These are phyloP conservation scores for Porodaedalea pini DNA, from an alignment of 1,284 basidiomycete genomes.

Conservation along the genomic window DNA sequence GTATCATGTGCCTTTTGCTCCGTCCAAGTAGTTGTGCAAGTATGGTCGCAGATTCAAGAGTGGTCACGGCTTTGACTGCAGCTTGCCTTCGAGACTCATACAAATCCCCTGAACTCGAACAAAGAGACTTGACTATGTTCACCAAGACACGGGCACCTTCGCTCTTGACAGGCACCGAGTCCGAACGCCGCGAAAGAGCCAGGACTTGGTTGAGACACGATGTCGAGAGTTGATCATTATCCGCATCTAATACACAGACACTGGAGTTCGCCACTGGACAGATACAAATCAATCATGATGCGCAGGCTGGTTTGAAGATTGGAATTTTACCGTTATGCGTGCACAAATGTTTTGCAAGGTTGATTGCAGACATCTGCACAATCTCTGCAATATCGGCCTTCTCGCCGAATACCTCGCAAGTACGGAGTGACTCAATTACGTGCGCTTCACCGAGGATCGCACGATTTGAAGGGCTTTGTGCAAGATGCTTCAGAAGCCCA, in stretches of 20 bases:
- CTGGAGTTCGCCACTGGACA: constrained; percentile 63
- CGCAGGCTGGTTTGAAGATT: constrained; percentile 5
- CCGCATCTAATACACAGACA: constrained; percentile 48
- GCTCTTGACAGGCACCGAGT: constrained; percentile 79
- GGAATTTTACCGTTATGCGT: constrained; percentile 60
- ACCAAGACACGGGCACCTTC: constrained; percentile 88
- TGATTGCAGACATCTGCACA: constrained; percentile 86
- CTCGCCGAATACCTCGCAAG: constrained; percentile 70
- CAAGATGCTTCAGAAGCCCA: constrained; percentile 80
- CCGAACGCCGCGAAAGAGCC: constrained; percentile 72
- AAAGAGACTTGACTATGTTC: constrained; percentile 73
- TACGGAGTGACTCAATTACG: constrained; percentile 58
- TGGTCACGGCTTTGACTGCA: constrained; percentile 54
- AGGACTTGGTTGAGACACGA: constrained; percentile 69
- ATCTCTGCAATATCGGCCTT: constrained; percentile 76
- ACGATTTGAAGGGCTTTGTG: constrained; percentile 69
- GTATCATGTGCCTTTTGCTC: constrained; percentile 76
- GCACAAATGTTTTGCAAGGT: constrained; percentile 86
- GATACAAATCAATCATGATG: constrained; percentile 12
- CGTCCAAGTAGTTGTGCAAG: constrained; percentile 72
- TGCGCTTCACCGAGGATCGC: constrained; percentile 57
- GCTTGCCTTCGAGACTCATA: constrained; percentile 45
- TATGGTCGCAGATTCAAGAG: constrained; percentile 51
- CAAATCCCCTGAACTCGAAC: constrained; percentile 43
- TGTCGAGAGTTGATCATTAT: constrained; percentile 27